Percentiles rank a stretch among this genome's conserved stretches.
These are phyloP conservation scores for Forsythia viridissima DNA, from an alignment of 257 asterid species.

Conservation along the genomic window DNA sequence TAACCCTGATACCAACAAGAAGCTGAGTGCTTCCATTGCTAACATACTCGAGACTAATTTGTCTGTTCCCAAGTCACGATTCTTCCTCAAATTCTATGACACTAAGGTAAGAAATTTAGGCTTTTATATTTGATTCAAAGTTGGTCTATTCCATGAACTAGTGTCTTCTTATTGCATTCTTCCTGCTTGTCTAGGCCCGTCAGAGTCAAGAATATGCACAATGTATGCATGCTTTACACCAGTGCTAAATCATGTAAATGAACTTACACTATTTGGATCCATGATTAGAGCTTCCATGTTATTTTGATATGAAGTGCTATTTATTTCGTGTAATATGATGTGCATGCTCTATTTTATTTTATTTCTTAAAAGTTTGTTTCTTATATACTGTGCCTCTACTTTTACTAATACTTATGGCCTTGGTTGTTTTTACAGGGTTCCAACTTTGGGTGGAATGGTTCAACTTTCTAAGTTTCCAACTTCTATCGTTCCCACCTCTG, in stretches of 20 bases:
- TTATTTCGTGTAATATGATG: neutral
- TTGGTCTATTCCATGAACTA: slow-evolving; percentile 19
- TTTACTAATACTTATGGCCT: neutral
- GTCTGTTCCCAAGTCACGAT: slow-evolving; percentile 73
- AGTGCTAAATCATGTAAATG: slow-evolving; percentile 17
- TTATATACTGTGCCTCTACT: neutral
- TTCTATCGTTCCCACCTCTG: neutral
- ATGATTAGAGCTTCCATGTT: neutral
- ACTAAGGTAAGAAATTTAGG: slow-evolving; percentile 55
- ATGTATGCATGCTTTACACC: slow-evolving; percentile 92
- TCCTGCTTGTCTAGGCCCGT: slow-evolving; percentile 74
- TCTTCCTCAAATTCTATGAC: slow-evolving; percentile 90
- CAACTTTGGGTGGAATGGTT: slow-evolving; percentile 16
- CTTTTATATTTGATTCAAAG: slow-evolving; percentile 15
- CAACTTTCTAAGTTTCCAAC: neutral
- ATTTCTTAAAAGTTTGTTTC: neutral
- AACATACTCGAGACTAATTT: slow-evolving; percentile 72
- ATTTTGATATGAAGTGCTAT: neutral
- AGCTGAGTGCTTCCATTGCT: slow-evolving; percentile 84
- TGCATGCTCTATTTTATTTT: neutral
- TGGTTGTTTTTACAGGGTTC: slow-evolving; percentile 10
- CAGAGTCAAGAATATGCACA: slow-evolving; percentile 83
- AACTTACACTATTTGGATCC: neutral
- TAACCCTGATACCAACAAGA: slow-evolving; percentile 72
- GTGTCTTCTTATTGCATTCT: slow-evolving; percentile 65